These are phyloP conservation scores for Boletus hoseneyae DNA, from an alignment of 1,284 basidiomycete genomes.

Conservation along the genomic window DNA sequence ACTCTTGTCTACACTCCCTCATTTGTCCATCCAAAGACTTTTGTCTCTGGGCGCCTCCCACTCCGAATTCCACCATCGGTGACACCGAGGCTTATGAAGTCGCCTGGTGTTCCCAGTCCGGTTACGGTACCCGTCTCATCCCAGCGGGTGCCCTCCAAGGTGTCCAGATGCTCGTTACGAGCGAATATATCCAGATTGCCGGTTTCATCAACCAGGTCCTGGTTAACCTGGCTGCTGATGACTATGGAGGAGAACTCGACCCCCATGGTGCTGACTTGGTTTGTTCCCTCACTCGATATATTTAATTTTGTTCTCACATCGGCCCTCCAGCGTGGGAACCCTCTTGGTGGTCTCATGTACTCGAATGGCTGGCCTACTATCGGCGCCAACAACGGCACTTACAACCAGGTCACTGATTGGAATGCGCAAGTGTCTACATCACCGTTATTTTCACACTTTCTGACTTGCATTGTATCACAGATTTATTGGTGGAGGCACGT, in stretches of 20 bases:
- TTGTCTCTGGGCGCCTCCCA: constrained; percentile 39
- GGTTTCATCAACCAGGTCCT: constrained; percentile 62
- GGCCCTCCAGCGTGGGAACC: constrained; percentile 50
- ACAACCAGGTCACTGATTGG: constrained; percentile 54
- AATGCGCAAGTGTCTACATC: constrained; percentile 38
- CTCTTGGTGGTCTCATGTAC: constrained; percentile 61
- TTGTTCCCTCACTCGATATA: not conserved
- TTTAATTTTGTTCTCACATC: not conserved
- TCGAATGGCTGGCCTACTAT: constrained; percentile 47
- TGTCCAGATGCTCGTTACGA: constrained; percentile 55
- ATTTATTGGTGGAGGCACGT: constrained; percentile 56
- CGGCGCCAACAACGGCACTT: constrained; percentile 37
- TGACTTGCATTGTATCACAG: constrained; percentile 28
- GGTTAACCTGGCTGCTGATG: constrained; percentile 50
- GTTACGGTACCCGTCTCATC: constrained; percentile 56
- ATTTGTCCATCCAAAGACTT: constrained; percentile 30
- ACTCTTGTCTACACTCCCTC: not conserved
- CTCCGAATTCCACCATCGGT: constrained; percentile 39
- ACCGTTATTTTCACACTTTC: not conserved
- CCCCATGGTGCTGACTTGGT: constrained; percentile 61
- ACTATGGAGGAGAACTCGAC: constrained; percentile 72
- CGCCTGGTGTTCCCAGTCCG: constrained; percentile 59
- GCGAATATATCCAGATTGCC: constrained; percentile 59
- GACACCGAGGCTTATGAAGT: constrained; percentile 58
- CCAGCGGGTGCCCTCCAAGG: constrained; percentile 48